Percentiles rank a stretch among this genome's conserved stretches.
Conservation (phyloP, 371 early-diverging fungal genomes). For the Parasitella parasitica region DNA sequence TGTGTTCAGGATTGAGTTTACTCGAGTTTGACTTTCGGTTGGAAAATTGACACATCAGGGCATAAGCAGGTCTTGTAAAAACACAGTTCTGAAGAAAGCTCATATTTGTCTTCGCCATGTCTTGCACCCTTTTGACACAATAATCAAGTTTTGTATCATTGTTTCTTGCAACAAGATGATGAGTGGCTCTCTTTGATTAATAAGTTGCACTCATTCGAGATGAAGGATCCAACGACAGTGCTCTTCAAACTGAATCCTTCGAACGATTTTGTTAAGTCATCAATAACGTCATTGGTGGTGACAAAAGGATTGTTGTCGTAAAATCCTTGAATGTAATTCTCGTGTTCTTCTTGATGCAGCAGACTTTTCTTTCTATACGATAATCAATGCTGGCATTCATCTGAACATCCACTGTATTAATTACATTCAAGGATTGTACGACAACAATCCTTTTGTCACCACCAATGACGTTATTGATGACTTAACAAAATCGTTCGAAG, state of each 20-base stretch:
- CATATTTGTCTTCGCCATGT: not conserved
- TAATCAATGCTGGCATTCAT: too few relatives aligned
- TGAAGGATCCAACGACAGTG: not conserved
- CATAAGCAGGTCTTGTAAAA: constrained; percentile 11
- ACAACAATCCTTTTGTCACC: not conserved
- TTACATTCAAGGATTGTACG: not conserved
- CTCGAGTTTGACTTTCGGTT: too few relatives aligned
- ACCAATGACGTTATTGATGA: not conserved
- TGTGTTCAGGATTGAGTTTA: too few relatives aligned
- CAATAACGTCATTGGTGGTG: not conserved
- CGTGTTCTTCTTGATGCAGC: too few relatives aligned
- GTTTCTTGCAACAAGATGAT: not conserved
- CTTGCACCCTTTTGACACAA: constrained; percentile 1
- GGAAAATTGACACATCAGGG: too few relatives aligned
- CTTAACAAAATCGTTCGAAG: not conserved
- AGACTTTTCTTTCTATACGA: too few relatives aligned
- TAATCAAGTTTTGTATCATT: not conserved
- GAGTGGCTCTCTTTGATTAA: not conserved
- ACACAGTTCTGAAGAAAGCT: constrained; percentile 8
- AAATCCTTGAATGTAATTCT: not conserved
- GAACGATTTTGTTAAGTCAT: not conserved
- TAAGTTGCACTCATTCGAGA: not conserved
- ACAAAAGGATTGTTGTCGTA: not conserved
- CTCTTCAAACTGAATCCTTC: not conserved
- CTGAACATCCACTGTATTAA: too few relatives aligned